Evolutionary conservation across 2,329 filamentous ascomycete genomes (phyloP).

Genomic region (Penicillium sp.): DNA sequence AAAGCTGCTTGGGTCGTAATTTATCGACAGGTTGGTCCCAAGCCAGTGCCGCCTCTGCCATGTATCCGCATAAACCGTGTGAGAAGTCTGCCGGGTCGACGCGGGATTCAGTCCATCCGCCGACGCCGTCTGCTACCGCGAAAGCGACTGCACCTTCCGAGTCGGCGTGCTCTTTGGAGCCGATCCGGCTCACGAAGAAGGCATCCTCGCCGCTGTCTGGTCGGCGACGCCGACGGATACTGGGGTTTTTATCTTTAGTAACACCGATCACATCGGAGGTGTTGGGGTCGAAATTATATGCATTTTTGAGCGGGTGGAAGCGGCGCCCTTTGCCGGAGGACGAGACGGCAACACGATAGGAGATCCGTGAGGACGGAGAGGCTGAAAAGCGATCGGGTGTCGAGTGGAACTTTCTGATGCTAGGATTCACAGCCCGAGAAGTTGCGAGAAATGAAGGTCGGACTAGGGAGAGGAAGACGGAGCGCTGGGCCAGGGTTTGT

Average conservation of each 20-base stretch:
- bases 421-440: not conserved
- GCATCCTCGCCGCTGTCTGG: slow-evolving; percentile 88
- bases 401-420: slow-evolving; percentile 28
- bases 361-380: slow-evolving; percentile 43
- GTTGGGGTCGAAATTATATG: slow-evolving; percentile 64
- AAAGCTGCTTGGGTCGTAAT: slow-evolving; percentile 60
- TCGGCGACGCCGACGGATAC: slow-evolving; percentile 57
- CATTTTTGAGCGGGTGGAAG: slow-evolving; percentile 63
- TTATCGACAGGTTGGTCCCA: slow-evolving; percentile 42
- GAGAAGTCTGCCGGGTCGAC: slow-evolving; percentile 95
- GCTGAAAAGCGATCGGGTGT: slow-evolving; percentile 23
- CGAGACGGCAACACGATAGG: slow-evolving; percentile 67
- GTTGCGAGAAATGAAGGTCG: not conserved
- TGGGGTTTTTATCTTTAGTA: slow-evolving; percentile 39
- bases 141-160: slow-evolving; percentile 63
- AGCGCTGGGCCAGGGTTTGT: slow-evolving; percentile 21
- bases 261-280: slow-evolving; percentile 36
- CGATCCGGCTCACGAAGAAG: slow-evolving; percentile 84
- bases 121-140: slow-evolving; percentile 89
- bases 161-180: slow-evolving; percentile 35
- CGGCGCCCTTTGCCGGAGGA: slow-evolving; percentile 67
- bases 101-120: slow-evolving; percentile 87
- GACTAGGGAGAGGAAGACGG: slow-evolving; percentile 1
- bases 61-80: slow-evolving; percentile 86
- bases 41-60: slow-evolving; percentile 69